Percentiles rank a stretch among this genome's conserved stretches.
These are phyloP conservation scores for Starmerella bombicola DNA, from an alignment of 805 yeast genomes.

Conservation along the genomic window DNA sequence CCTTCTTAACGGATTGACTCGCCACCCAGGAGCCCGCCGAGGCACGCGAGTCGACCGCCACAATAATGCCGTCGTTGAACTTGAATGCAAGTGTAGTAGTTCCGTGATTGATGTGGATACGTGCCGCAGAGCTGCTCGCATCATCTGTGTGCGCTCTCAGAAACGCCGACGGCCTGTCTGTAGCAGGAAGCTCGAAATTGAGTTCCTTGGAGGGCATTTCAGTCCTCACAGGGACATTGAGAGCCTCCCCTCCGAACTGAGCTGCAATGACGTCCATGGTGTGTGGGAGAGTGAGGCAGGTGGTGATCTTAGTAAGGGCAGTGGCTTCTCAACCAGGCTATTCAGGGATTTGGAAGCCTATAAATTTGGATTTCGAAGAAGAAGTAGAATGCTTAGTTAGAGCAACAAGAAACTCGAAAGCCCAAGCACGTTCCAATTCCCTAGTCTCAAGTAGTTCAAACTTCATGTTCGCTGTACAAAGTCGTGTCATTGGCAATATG, in stretches of 20 bases:
- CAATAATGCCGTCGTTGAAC: constrained; percentile 85
- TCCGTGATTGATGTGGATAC: constrained; percentile 94
- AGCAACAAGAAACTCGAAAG: no score
- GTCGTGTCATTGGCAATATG: no score
- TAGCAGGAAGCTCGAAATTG: constrained; percentile 57
- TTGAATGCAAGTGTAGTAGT: constrained; percentile 97
- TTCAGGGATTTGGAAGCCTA: no score
- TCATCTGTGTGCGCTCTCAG: constrained; percentile 98
- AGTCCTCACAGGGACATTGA: constrained; percentile 1
- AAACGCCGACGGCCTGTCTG: constrained; percentile 80
- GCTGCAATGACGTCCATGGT: constrained; percentile 28
- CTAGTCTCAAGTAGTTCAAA: no score
- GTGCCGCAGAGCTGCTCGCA: constrained; percentile 80
- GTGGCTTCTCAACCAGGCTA: no score
- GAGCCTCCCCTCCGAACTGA: constrained; percentile 16
- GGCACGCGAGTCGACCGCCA: constrained; percentile 97
- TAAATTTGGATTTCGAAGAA: no score
- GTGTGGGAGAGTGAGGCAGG: background rate
- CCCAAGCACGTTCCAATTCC: no score
- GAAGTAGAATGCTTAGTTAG: no score
- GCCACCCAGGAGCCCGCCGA: constrained; percentile 98
- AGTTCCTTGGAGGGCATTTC: background rate
- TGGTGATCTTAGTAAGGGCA: no score
- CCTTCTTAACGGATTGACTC: constrained; percentile 94
- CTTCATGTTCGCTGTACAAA: no score